A percentile compares a stretch with the other conserved stretches of the same genome.
These are phyloP conservation scores for Ophiocordyceps camponoti-saundersi DNA, from an alignment of 2,329 filamentous ascomycete species.

Conservation along the genomic window DNA sequence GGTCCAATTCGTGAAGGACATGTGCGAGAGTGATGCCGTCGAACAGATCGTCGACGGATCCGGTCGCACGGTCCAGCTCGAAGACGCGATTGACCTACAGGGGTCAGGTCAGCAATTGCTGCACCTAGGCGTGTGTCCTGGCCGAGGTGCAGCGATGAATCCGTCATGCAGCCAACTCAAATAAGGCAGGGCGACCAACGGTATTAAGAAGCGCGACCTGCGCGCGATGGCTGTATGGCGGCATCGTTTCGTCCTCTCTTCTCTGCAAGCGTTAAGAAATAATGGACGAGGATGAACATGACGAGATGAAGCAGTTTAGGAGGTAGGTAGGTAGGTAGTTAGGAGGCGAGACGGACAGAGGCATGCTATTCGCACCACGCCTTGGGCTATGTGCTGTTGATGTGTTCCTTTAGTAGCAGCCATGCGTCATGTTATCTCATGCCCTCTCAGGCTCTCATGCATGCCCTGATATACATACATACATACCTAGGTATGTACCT, in stretches of 20 bases:
- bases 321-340: no score
- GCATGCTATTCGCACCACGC: neutral
- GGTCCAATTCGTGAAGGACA: slow-evolving; percentile 40
- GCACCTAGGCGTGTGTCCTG: neutral
- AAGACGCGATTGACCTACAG: slow-evolving; percentile 21
- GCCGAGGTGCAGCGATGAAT: slow-evolving; percentile 1
- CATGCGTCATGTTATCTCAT: neutral
- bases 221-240: slow-evolving; percentile 21
- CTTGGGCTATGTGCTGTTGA: neutral
- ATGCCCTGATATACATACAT: neutral
- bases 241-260: slow-evolving; percentile 11
- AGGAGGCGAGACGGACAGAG: neutral
- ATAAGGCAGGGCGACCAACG: slow-evolving; percentile 16
- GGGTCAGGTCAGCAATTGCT: neutral
- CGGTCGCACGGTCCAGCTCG: slow-evolving; percentile 25
- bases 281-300: neutral
- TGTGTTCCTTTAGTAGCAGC: no score
- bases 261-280: neutral
- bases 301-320: neutral
- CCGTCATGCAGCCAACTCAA: neutral
- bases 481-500: neutral
- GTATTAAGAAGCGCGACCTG: slow-evolving; percentile 40
- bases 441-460: neutral
- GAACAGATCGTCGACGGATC: slow-evolving; percentile 31
- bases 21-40: slow-evolving; percentile 37